Conservation (phyloP, 2,329 filamentous ascomycete species). For the Neopestalotiopsis clavispora region DNA sequence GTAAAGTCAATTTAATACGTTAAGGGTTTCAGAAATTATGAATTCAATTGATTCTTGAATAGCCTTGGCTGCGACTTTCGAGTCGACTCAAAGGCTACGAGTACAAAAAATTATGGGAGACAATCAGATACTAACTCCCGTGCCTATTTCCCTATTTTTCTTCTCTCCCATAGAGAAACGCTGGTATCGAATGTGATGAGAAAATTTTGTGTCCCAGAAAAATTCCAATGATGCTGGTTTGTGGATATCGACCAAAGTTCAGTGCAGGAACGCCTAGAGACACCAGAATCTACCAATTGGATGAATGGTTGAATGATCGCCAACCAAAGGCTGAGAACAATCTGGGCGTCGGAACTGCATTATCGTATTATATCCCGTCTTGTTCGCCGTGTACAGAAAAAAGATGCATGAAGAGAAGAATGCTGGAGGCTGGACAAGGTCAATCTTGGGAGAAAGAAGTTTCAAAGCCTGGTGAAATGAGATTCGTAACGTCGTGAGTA, state of each 20-base stretch:
- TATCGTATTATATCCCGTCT: neutral
- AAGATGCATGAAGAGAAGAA: neutral
- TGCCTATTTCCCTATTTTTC: neutral
- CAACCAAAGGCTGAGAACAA: neutral
- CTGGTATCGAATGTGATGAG: neutral
- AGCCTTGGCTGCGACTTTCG: neutral
- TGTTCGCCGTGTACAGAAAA: neutral
- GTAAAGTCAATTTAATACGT: too few relatives aligned
- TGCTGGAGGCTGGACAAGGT: neutral
- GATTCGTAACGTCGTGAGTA: neutral
- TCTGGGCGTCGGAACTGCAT: neutral
- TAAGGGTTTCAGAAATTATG: neutral
- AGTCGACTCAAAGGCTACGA: neutral
- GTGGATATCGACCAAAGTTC: neutral
- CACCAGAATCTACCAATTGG: neutral
- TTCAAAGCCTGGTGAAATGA: neutral
- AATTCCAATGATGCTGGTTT: neutral
- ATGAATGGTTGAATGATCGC: neutral
- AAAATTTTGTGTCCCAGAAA: neutral
- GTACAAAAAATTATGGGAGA: neutral
- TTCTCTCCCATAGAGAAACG: neutral
- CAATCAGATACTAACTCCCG: neutral
- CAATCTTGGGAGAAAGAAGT: neutral
- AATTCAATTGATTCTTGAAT: neutral
- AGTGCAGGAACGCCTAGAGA: conserved; percentile 1